phyloP scores from a whole-genome alignment of 495 filamentous ascomycete species.

The Staphylotrichum longicolle region DNA sequence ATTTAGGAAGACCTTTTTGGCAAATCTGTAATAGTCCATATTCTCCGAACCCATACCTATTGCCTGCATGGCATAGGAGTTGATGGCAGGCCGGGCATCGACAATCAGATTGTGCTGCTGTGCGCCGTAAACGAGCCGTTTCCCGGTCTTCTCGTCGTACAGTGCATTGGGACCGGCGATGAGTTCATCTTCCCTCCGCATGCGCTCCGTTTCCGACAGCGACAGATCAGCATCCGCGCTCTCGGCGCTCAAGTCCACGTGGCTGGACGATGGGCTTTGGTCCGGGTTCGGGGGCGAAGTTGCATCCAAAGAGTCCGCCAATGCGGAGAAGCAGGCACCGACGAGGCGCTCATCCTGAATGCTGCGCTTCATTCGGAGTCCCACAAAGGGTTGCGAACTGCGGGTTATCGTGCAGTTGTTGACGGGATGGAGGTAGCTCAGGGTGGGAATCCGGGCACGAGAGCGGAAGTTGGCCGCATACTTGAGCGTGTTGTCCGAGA shows the following conservation, averaged over 20 bases:
- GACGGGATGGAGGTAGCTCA: slow-evolving; percentile 91
- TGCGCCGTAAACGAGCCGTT: slow-evolving; percentile 77
- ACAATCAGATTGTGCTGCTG: slow-evolving; percentile 95
- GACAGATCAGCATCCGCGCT: slow-evolving; percentile 38
- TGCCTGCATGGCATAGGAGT: slow-evolving; percentile 94
- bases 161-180: slow-evolving; percentile 48
- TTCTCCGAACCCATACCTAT: slow-evolving; percentile 94
- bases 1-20: slow-evolving; percentile 89
- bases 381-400: slow-evolving; percentile 89
- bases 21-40: slow-evolving; percentile 94
- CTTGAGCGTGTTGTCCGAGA: slow-evolving; percentile 95
- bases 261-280: slow-evolving; percentile 59
- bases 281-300: slow-evolving; percentile 33
- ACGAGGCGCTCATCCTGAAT: slow-evolving; percentile 95
- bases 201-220: slow-evolving; percentile 58
- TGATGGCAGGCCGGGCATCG: slow-evolving; percentile 92
- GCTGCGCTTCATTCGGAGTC: slow-evolving; percentile 82
- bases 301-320: slow-evolving; percentile 45
- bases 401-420: slow-evolving; percentile 97
- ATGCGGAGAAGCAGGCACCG: slow-evolving; percentile 86
- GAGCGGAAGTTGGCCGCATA: slow-evolving; percentile 91
- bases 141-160: slow-evolving; percentile 47
- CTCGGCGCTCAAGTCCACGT: slow-evolving; percentile 48
- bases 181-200: slow-evolving; percentile 71
- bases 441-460: slow-evolving; percentile 76